Evolutionary conservation across 2,329 filamentous ascomycete species (phyloP).

Genomic region (Hypocrella siamensis): DNA sequence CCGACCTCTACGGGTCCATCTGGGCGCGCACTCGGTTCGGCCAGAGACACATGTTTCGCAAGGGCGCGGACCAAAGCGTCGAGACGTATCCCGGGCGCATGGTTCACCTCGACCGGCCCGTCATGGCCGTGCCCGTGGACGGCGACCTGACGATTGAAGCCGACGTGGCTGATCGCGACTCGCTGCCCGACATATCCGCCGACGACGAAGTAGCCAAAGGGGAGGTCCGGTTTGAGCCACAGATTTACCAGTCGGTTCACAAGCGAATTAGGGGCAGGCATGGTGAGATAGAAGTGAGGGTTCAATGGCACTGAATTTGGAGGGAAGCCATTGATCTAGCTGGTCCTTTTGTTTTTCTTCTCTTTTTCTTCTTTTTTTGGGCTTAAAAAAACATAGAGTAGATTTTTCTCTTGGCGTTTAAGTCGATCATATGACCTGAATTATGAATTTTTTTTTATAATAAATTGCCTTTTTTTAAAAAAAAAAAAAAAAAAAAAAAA

Average conservation of each 20-base stretch:
- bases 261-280: background rate
- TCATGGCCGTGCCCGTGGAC: background rate
- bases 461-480: too few species aligned
- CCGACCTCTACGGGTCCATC: slow-evolving; percentile 2
- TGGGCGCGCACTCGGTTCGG: background rate
- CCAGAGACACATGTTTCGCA: background rate
- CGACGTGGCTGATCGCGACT: background rate
- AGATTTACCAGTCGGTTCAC: background rate
- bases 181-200: background rate
- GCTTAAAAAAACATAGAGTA: background rate
- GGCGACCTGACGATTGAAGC: background rate
- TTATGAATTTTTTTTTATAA: too few species aligned
- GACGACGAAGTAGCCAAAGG: background rate
- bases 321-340: background rate
- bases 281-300: background rate
- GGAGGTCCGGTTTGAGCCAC: background rate
- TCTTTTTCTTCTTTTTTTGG: background rate
- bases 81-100: background rate
- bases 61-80: background rate
- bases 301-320: slow-evolving; percentile 1
- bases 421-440: background rate
- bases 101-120: background rate
- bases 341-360: background rate
- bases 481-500: background rate
- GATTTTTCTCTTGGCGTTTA: background rate